Evolutionary conservation across 371 early-diverging fungal species (phyloP), one percentile per base, ranked within the genome.

Genomic region (Mortierella sp.): DNA sequence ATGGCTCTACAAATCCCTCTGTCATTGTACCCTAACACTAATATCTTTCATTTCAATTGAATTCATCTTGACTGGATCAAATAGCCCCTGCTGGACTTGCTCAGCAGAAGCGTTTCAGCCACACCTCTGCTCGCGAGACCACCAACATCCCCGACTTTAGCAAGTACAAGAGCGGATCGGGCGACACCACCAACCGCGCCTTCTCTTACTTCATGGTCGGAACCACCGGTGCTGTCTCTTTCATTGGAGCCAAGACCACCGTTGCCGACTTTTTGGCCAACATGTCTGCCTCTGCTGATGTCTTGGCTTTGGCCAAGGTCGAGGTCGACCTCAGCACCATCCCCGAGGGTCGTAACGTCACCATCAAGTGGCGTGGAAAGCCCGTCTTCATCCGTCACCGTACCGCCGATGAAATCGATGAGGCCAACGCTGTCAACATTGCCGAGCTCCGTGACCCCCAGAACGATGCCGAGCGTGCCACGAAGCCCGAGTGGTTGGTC

Each of bases 361-460:
- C 96, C 44, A 90, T 99, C 90, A 99, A 98, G 92, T 99, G 99
- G 99, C 93, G 98, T 80, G 99, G 99, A 87, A 99, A 99, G 93
- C 99, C 99, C 72, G 95, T 99, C 71, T 97, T 98, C 86, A 95
- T 99, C 80, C 95, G 98, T 87, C 98, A 98, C 90, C 95, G 98
- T 80, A 99, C 98, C 48, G 90, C 93, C 45, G 95, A 92, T 79
- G 98, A 99, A 88, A 98, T 99, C 83, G 91, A 92, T n/a, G 98
- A 97, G 85, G 98, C 98, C 71, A 94, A 96, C 87, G 61, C 88
- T 58, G 94, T 96, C 74, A 91, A 90, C 83, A 79, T 99, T 68
- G 63, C 87, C 64, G 92, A 92, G 71, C 92, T 99, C 65, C 95
- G 96, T 81, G 96, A 99, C 89, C 97, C 96, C 64, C 95, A 99